A percentile compares a stretch with the other conserved stretches of the same genome.
phyloP scores from a whole-genome alignment of 2,329 filamentous ascomycete genomes.

The Pyricularia pennisetigena region DNA sequence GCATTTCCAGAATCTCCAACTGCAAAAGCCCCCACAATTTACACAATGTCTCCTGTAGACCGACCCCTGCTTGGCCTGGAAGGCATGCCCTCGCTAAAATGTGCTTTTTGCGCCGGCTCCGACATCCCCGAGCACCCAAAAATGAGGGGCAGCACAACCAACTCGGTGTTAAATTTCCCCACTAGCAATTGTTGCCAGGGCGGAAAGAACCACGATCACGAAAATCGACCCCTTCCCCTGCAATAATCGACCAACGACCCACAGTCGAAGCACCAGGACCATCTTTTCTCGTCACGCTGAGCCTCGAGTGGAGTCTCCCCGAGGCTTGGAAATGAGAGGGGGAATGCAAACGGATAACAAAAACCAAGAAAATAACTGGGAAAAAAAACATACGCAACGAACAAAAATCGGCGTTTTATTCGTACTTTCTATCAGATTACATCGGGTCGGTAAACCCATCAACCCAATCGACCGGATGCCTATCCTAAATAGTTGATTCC shows the following conservation, averaged over 20 bases:
- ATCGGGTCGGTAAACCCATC: background rate
- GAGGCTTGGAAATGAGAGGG: background rate
- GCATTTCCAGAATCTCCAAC: background rate
- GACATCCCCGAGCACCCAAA: constrained; percentile 2
- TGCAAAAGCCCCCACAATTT: background rate
- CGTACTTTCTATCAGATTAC: too few species aligned
- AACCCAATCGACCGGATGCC: background rate
- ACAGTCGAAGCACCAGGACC: background rate
- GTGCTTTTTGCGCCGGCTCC: background rate
- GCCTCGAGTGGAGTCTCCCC: background rate
- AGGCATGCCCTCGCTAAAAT: background rate
- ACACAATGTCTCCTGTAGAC: background rate
- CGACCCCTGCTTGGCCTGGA: too few species aligned
- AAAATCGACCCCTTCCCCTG: background rate
- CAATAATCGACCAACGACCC: background rate
- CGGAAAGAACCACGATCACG: background rate
- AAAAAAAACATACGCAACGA: too few species aligned
- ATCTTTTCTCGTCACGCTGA: background rate
- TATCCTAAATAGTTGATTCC: background rate
- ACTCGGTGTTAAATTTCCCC: background rate
- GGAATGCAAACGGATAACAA: background rate
- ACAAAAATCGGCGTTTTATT: too few species aligned
- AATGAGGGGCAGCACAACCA: background rate
- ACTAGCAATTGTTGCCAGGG: background rate
- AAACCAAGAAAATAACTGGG: background rate